These are phyloP conservation scores for Termitomyces sp. DNA, from an alignment of 768 basidiomycete genomes.

Conservation along the genomic window DNA sequence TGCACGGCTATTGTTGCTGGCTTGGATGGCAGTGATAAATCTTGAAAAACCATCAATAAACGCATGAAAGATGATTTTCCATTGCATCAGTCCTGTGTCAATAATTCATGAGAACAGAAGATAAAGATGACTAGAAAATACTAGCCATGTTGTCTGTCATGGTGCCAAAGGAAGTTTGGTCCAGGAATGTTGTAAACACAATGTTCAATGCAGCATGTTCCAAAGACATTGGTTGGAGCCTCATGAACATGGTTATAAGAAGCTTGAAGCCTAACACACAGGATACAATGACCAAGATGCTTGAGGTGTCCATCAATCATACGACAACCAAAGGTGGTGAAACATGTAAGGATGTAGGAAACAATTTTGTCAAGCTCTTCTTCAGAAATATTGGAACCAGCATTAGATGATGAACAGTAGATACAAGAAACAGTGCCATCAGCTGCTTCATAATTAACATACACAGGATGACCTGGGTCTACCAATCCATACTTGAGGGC, in stretches of 20 bases:
- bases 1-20: neutral
- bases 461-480: neutral
- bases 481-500: neutral
- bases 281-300: slow-evolving; percentile 10
- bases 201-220: slow-evolving; percentile 16
- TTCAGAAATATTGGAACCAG: neutral
- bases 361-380: neutral
- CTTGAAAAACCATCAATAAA: neutral
- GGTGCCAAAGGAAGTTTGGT: neutral
- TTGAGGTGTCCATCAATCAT: slow-evolving; percentile 20
- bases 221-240: slow-evolving; percentile 5
- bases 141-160: slow-evolving; percentile 2
- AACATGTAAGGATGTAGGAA: neutral
- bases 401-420: neutral
- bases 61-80: neutral
- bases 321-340: neutral
- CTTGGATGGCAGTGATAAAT: neutral
- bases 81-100: neutral
- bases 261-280: slow-evolving; percentile 6
- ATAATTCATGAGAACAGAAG: neutral
- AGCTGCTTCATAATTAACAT: neutral
- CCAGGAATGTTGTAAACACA: slow-evolving; percentile 12
- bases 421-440: neutral
- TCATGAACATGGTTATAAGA: slow-evolving; percentile 15
- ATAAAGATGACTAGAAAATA: neutral